Evolutionary conservation across 495 filamentous ascomycete genomes (phyloP), one percentile per base, ranked within the genome.

Genomic region (Cryomyces minteri): DNA sequence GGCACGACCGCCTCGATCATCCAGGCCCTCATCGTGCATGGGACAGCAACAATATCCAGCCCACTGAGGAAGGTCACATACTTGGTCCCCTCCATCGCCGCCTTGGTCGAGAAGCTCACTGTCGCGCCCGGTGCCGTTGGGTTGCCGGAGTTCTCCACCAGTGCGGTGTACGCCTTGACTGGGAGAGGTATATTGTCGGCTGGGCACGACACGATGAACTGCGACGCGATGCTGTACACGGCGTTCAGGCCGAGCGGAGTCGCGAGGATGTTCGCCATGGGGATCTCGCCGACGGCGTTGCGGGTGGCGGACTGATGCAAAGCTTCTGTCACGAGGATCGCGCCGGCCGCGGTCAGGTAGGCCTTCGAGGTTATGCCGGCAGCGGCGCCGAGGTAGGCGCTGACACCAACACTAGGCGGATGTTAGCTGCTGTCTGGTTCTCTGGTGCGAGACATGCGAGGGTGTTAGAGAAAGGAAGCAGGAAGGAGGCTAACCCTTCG

Each of bases 281-380:
- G 70, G 29, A 55, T 55, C 33, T 68, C 54, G 14, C 61, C 56
- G 14, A 67, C 59, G 11, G 66, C 58, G 33, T 60, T 58, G 37
- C 74, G 71, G 44, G 75, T 65, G 51, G 66, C 68, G 6, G 73
- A 62, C 31, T 63, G 67, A 60, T 78, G 74, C 5, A 71, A 64
- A 33, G 72, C 66, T 48, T 77, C 73, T 8, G 72, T 62, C 37
- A 71, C 70, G 37, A 76, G 58, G 48, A 78, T 78, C 12, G 68
- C 67, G 12, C 67, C 73, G 12, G 74, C 74, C 2, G 66, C 72
- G 29, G 70, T 72, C 18, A 78, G 61, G 50, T 68, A 69, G 6
- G 54, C 51, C 11, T 63, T 62, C 44, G 62, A 62, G 49, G 64
- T 61, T 51, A 76, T 72, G 10, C 63, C 57, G 4, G 70, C 68